Base-by-base conservation (phyloP, 345 rosid species). In the Brassica incana region DNA sequence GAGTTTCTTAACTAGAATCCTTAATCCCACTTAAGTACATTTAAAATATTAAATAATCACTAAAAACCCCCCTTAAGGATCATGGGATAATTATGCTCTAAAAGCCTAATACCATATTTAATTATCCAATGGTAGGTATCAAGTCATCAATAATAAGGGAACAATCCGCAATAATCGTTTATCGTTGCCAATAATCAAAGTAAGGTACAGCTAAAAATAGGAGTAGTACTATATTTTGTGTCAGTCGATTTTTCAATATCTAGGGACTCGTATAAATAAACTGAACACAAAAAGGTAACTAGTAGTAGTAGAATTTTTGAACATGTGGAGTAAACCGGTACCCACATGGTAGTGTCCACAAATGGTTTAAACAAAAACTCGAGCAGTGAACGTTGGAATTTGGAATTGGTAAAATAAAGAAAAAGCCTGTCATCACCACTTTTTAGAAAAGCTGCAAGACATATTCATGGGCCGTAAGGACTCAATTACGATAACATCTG, bases 311-410 rank as follows among this genome's bases (percentile, higher is more conserved):
- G 56, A 43, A 45, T 25, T 1, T 52, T 45, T 54, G 62, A 45
- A 5, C 48, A 30, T 69, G 33, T 69, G 15, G 36, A 48, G 30
- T 60, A 43, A 48, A 50, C 65, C 10, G 62, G 23, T 25, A 35
- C 27, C 29, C 81, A 71, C 72, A 54, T 71, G 81, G 65, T 64
- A 71, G 35, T 71, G 77, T 65, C 15, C 50, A 18, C 60, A 65
- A 64, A 77, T 77, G 10, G 58, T 52, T 12, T 33, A 27, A 0
- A 5, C 14, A 5, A 25, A 65, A 9, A 14, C 7, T 77, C 27
- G 38, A 45, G 64, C 23, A 10, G 45, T 71, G 33, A 54, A 29
- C 81, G 29, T 78, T n/a, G 81, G 67, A 71, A 71, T 33, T 52
- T 78, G 81, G 14, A 78, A 72, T 10, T 60, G 30, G 58, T 70